Evolutionary conservation across 2,329 filamentous ascomycete genomes (phyloP).

Genomic region (Botryotinia narcissicola): DNA sequence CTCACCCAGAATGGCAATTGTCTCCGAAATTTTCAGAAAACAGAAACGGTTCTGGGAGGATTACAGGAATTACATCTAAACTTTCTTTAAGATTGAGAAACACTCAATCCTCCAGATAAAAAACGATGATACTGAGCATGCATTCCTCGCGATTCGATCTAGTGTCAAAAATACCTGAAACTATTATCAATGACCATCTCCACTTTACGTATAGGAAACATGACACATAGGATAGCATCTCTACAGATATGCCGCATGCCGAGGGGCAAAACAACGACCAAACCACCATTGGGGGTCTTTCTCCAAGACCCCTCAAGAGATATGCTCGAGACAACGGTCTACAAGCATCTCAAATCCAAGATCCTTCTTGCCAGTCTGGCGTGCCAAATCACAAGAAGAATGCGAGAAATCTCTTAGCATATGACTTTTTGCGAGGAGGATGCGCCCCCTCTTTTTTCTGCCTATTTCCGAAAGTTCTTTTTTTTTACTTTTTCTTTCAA

Average conservation of each 20-base stretch:
- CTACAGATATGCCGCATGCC: background rate
- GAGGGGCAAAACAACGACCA: background rate
- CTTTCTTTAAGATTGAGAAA: background rate
- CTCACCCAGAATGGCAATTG: background rate
- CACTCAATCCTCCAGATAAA: background rate
- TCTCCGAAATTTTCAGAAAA: background rate
- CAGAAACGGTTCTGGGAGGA: background rate
- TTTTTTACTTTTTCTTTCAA: background rate
- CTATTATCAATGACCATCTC: background rate
- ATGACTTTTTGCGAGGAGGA: background rate
- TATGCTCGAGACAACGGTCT: background rate
- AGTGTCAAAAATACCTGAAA: background rate
- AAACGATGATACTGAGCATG: background rate
- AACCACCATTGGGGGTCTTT: background rate
- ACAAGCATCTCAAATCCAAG: background rate
- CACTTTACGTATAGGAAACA: background rate
- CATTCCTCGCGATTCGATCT: background rate
- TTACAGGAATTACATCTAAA: background rate
- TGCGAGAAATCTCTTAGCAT: background rate
- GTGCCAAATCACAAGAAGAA: background rate
- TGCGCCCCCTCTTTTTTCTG: background rate
- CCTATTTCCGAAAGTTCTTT: background rate
- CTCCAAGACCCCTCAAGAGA: background rate
- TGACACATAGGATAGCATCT: background rate
- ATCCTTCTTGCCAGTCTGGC: background rate